Base-by-base conservation (phyloP, 805 yeast species). In the Pichia paraexigua region DNA sequence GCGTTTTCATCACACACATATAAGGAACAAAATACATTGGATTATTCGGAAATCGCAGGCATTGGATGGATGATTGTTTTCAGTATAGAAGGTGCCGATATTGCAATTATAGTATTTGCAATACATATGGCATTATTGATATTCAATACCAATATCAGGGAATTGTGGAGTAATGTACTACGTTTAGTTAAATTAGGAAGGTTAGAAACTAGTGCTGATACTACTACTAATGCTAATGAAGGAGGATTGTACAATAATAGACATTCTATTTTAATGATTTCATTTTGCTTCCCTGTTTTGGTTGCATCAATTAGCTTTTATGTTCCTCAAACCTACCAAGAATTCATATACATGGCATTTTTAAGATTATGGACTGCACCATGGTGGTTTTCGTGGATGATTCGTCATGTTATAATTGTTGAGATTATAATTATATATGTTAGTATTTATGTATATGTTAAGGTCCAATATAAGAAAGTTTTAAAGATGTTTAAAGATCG, bases 331-430 rank as follows among this genome's bases (percentile, higher is more conserved):
- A 84, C 87, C 2, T 89, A 85, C 63, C 63, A 68, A 39, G 80
- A 88, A 28, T 74, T 78, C 53, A 79, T 83, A 42, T 78, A 83
- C 55, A 86, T 89, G 90, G 85, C 95, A 63, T 88, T 85, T 64
- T 69, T 90, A 51, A 39, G 53, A n/a, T 90, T 96, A 0, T 78
- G 79, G 43, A 55, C 68, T 2, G 95, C 95, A 0, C 62, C 74
- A 9, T 89, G 94, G 94, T 84, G 81, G 63, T 68, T 90, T 47
- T 79, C 89, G 56, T 91, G 96, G 96, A 82, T 81, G 2, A 90
- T 95, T 13, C 73, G 97, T 47, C 89, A 81, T 63, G 66, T 78
- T 52, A 77, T 90, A 50, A 76, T 86, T 53, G 62, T 85, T 11
- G 61, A 76, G 25, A 86, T 91, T 56, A 60, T 87, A 37, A 64